Conservation (phyloP, 495 filamentous ascomycete genomes). For the Hypoxylon crocopeplum region DNA sequence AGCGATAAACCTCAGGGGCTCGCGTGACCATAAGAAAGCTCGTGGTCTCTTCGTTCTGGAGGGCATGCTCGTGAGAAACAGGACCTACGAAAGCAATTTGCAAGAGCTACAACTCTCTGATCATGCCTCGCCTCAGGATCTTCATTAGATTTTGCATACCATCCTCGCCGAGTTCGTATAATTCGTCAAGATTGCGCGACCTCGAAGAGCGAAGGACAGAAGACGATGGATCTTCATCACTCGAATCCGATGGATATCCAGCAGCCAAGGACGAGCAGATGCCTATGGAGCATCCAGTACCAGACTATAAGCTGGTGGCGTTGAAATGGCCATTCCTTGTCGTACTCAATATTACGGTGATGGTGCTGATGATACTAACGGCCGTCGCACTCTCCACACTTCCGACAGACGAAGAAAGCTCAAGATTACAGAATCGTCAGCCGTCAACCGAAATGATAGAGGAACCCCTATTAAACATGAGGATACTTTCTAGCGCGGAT, state of each 20-base stretch:
- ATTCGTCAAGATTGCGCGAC: neutral
- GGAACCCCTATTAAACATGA: neutral
- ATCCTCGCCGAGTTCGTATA: too few relatives aligned
- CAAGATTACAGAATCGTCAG: neutral
- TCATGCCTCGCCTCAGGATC: too few relatives aligned
- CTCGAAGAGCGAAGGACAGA: neutral
- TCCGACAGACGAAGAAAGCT: neutral
- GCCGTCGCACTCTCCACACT: neutral
- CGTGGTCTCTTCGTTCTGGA: too few relatives aligned
- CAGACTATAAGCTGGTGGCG: constrained; percentile 43
- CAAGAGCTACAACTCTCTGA: too few relatives aligned
- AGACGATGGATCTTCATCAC: too few relatives aligned
- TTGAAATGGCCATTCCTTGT: constrained; percentile 45
- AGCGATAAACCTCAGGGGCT: too few relatives aligned
- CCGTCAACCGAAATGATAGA: too few relatives aligned
- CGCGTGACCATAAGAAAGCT: too few relatives aligned
- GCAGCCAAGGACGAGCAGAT: neutral
- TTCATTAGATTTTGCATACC: too few relatives aligned
- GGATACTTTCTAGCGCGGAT: neutral
- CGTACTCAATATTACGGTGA: neutral
- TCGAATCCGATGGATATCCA: too few relatives aligned
- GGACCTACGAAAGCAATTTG: too few relatives aligned
- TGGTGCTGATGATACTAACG: neutral
- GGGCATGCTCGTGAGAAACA: too few relatives aligned
- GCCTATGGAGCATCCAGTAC: neutral